These are phyloP conservation scores for Beta lomatogona DNA, from an alignment of 179 eudicot genomes.

Conservation along the genomic window DNA sequence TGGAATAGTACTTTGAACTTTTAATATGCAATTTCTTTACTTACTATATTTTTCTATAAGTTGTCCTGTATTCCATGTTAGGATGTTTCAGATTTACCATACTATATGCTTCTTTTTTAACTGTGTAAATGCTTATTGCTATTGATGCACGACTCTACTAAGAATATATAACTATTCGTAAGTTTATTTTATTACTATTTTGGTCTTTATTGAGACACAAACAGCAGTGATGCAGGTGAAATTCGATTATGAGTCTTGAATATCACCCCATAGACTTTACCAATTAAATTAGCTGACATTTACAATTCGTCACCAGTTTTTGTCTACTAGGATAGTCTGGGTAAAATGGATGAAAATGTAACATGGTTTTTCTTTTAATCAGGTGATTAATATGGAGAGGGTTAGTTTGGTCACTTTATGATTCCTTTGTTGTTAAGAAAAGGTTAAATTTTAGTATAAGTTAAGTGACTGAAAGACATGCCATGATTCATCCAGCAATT, in stretches of 20 bases:
- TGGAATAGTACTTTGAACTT: constrained; percentile 24
- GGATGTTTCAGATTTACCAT: background rate
- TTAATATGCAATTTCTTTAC: constrained; percentile 5
- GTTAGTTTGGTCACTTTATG: constrained; percentile 30
- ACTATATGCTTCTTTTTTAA: background rate
- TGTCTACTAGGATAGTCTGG: too few species aligned
- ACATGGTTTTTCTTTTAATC: too few species aligned
- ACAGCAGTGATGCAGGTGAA: too few species aligned
- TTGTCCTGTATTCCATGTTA: background rate
- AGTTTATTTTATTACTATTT: too few species aligned
- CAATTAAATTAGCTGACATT: too few species aligned
- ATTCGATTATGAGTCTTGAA: too few species aligned
- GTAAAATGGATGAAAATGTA: too few species aligned
- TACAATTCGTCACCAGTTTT: too few species aligned
- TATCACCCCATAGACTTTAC: too few species aligned
- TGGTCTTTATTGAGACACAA: too few species aligned
- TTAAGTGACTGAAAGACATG: constrained; percentile 38
- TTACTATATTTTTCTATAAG: background rate
- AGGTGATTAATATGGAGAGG: constrained; percentile 17
- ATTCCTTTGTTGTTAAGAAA: constrained; percentile 69
- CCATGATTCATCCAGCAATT: constrained; percentile 37
- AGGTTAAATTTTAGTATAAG: constrained; percentile 22
- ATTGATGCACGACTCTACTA: too few species aligned
- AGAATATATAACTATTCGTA: too few species aligned
- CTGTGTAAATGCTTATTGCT: background rate